Percentiles rank a stretch among this genome's conserved stretches.
Conservation (phyloP, 352 stramenopile genomes). For the Hyaloperonospora brassicae region DNA sequence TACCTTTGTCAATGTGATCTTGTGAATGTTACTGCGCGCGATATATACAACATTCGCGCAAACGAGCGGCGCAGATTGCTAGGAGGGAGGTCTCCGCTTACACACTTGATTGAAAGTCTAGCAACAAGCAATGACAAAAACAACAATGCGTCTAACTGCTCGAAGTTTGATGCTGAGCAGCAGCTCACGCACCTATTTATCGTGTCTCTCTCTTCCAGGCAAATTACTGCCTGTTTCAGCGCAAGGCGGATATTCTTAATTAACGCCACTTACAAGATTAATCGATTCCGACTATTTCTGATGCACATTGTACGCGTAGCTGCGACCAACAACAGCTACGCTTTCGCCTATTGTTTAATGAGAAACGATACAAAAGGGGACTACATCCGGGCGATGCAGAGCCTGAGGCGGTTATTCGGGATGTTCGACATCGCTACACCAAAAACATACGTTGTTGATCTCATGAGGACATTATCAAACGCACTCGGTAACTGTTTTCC, state of each 20-base stretch:
- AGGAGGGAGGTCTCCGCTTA: background rate
- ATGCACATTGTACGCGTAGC: background rate
- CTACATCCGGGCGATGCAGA: too few species aligned
- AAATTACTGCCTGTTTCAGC: background rate
- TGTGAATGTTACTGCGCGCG: background rate
- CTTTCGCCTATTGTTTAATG: too few species aligned
- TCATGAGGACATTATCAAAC: background rate
- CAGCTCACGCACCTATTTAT: background rate
- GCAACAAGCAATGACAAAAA: background rate
- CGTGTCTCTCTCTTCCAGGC: background rate
- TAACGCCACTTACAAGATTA: background rate
- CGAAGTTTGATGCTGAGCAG: constrained; percentile 1
- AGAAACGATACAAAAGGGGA: too few species aligned
- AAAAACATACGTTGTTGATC: background rate
- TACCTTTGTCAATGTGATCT: background rate
- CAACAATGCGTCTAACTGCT: too few species aligned
- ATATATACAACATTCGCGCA: background rate
- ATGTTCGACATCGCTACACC: background rate
- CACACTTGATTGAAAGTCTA: background rate
- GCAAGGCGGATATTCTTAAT: background rate
- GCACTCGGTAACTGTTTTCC: background rate
- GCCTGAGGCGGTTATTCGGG: too few species aligned
- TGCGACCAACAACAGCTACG: too few species aligned
- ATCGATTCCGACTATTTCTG: background rate
- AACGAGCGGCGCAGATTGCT: background rate